These are phyloP conservation scores for Fusarium sp. DNA, from an alignment of 2,329 filamentous ascomycete species.

Conservation along the genomic window DNA sequence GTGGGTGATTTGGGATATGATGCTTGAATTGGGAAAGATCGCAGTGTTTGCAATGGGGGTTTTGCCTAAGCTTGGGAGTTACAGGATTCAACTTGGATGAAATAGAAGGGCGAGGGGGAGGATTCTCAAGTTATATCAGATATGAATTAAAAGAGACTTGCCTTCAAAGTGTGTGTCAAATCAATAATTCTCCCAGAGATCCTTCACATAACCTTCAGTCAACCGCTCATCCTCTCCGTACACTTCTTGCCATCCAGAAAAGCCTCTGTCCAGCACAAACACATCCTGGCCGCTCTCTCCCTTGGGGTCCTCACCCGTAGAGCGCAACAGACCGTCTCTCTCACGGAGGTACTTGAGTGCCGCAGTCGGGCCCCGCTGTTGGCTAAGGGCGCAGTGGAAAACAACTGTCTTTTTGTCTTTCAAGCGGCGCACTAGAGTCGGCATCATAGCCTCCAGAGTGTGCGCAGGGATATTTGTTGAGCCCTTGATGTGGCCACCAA, in stretches of 20 bases:
- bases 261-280: constrained; percentile 85
- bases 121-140: too few species aligned
- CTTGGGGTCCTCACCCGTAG: constrained; percentile 49
- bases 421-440: constrained; percentile 84
- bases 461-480: constrained; percentile 81
- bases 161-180: constrained; percentile 5
- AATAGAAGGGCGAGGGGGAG: background rate
- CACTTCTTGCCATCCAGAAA: constrained; percentile 88
- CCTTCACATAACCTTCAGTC: constrained; percentile 86
- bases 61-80: too few species aligned
- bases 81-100: background rate
- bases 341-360: constrained; percentile 84
- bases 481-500: constrained; percentile 89
- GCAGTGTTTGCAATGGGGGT: too few species aligned
- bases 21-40: too few species aligned
- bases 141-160: too few species aligned
- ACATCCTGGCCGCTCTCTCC: constrained; percentile 80
- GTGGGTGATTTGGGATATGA: too few species aligned
- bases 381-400: constrained; percentile 94
- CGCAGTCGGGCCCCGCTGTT: constrained; percentile 88
- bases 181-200: constrained; percentile 80
- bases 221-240: constrained; percentile 82
- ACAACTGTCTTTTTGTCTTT: constrained; percentile 85
- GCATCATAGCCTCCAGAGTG: constrained; percentile 80
- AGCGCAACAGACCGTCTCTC: constrained; percentile 64